phyloP scores from a whole-genome alignment of 768 basidiomycete genomes.

The Hericium alpestre region DNA sequence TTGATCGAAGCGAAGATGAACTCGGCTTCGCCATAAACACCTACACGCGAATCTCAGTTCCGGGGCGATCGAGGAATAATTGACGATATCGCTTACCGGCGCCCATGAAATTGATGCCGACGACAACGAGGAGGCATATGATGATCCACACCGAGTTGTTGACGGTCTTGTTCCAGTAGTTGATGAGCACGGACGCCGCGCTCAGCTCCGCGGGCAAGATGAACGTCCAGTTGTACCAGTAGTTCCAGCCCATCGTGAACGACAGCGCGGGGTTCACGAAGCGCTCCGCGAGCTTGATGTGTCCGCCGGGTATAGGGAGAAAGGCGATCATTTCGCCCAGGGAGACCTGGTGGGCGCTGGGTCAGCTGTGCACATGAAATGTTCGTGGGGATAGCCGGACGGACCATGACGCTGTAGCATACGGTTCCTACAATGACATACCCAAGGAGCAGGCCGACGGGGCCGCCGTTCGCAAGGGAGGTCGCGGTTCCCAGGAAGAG shows the following conservation, averaged over 20 bases:
- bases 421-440: conserved; percentile 56
- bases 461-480: conserved; percentile 49
- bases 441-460: conserved; percentile 64
- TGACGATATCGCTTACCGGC: conserved; percentile 2
- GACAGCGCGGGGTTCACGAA: conserved; percentile 71
- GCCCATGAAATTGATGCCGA: conserved; percentile 17
- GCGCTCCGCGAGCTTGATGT: conserved; percentile 71
- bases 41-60: conserved; percentile 9
- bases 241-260: conserved; percentile 40
- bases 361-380: too few relatives aligned
- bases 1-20: conserved; percentile 48
- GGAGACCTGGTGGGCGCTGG: conserved; percentile 33
- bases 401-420: conserved; percentile 62
- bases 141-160: conserved; percentile 39
- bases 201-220: conserved; percentile 9
- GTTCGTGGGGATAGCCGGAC: conserved; percentile 4
- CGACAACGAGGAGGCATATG: conserved; percentile 39
- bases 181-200: conserved; percentile 40
- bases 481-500: conserved; percentile 34
- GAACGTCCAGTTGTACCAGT: conserved; percentile 25
- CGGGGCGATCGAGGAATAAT: background rate
- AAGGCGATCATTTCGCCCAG: conserved; percentile 69
- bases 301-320: conserved; percentile 69
- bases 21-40: conserved; percentile 36
- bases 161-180: conserved; percentile 30